These are phyloP conservation scores for Penicillium sp. DNA, from an alignment of 2,329 filamentous ascomycete genomes.

Conservation along the genomic window DNA sequence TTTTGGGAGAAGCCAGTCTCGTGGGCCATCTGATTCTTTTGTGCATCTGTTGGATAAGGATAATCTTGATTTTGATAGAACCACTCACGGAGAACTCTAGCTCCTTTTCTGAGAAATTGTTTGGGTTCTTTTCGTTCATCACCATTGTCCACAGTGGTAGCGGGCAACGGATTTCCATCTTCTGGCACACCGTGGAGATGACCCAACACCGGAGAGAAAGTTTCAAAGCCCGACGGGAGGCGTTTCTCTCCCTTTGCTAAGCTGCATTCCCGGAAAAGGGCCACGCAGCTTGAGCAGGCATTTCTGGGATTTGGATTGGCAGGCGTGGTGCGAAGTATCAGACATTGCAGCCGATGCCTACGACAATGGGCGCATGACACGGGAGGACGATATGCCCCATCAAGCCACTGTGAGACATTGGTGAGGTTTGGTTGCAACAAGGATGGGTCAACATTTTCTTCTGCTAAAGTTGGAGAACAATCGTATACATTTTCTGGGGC, in stretches of 20 bases:
- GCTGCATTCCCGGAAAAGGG: constrained; percentile 51
- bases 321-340: constrained; percentile 47
- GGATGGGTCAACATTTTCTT: not conserved
- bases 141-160: not conserved
- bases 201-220: constrained; percentile 46
- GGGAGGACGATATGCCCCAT: constrained; percentile 44
- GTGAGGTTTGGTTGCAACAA: constrained; percentile 6
- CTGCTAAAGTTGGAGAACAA: not conserved
- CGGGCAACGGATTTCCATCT: constrained; percentile 16
- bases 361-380: constrained; percentile 47
- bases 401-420: constrained; percentile 32
- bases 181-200: constrained; percentile 51
- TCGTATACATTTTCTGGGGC: not conserved
- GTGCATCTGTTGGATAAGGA: constrained; percentile 50
- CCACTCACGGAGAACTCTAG: constrained; percentile 47
- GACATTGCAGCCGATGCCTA: constrained; percentile 46
- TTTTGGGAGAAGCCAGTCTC: constrained; percentile 47
- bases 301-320: constrained; percentile 50
- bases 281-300: constrained; percentile 52
- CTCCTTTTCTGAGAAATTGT: constrained; percentile 45
- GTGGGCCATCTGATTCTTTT: constrained; percentile 40
- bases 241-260: constrained; percentile 47
- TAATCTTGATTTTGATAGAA: constrained; percentile 45
- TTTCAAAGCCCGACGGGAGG: constrained; percentile 47
- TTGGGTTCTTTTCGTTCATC: constrained; percentile 27